phyloP scores from a whole-genome alignment of 1,139 yeast species.

The Petasospora rhodanensis region DNA sequence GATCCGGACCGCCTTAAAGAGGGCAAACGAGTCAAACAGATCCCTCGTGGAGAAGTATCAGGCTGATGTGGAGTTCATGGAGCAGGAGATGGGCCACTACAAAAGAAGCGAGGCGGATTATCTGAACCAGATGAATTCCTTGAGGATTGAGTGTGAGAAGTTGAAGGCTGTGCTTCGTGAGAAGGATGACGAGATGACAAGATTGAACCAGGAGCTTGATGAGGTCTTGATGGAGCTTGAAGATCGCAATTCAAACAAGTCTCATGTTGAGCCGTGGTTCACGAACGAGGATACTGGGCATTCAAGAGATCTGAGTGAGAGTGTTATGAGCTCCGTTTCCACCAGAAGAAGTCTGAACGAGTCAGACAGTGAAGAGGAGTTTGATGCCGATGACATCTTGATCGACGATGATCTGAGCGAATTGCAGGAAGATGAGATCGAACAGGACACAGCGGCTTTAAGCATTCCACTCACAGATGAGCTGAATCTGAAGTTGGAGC shows the following conservation, averaged over 20 bases:
- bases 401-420: constrained; percentile 2
- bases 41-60: constrained; percentile 14
- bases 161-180: constrained; percentile 22
- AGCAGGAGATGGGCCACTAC: constrained; percentile 22
- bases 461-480: constrained; percentile 14
- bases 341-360: too few species aligned
- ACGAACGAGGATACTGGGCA: too few species aligned
- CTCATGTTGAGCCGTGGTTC: neutral
- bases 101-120: constrained; percentile 11
- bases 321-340: too few species aligned
- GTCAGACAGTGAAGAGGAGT: too few species aligned
- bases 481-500: constrained; percentile 13
- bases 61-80: constrained; percentile 16
- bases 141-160: constrained; percentile 23
- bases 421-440: constrained; percentile 5
- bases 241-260: too few species aligned
- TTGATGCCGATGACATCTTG: too few species aligned
- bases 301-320: too few species aligned
- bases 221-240: constrained; percentile 23
- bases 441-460: neutral
- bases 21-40: constrained; percentile 12
- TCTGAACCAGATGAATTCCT: constrained; percentile 22
- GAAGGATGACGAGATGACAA: constrained; percentile 25
- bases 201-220: constrained; percentile 26
- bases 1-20: constrained; percentile 9